Base-by-base conservation (phyloP, 2,329 filamentous ascomycete species). In the Periconia sp. region DNA sequence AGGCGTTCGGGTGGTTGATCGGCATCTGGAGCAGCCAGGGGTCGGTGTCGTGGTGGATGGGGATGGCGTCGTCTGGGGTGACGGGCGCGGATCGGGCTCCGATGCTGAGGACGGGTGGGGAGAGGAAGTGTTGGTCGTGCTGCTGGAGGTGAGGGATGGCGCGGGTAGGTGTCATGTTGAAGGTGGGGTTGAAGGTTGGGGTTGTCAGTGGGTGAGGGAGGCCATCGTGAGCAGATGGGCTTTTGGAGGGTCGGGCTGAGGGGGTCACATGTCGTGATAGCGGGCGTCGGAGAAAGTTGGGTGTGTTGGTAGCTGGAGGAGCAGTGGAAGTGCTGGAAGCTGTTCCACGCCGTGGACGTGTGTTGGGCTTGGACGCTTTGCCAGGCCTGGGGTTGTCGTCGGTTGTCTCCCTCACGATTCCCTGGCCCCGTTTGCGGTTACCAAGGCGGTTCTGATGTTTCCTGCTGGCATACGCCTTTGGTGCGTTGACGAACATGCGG, bases 401-500 rank as follows among this genome's bases (percentile, higher is more conserved):
- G 11, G 45, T 40, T 5, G 19, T 52, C 23, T 61, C 58, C 20
- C 60, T 69, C 0, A 56, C 45, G 27, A 62, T 61, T 7, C 33
- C 33, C 17, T 31, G 43, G 13, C 64, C 66, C 48, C 70, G 62
- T 52, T 73, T 73, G 51, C 69, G 69, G 43, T 73, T 73, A 0
- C 70, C 70, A 2, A 66, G 55, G 0, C 70, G 63, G 35, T 73
- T 73, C 47, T 68, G 65, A 35, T 66, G 54, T 53, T 73, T 73
- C 1, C 70, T 61, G 18, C 63, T 64, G 1, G 69, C 64, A 35
- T 72, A 73, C 0, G 69, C 70, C 19, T 63, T 64, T 0, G 70
- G 70, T 7, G 70, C 70, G 35, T 73, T 73, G 15, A 73, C 68
- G 33, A 73, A 73, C 69, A 73, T 73, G 7, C 70, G 61, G 42